phyloP scores from a whole-genome alignment of 2,329 filamentous ascomycete genomes.

The Cladophialophora immunda region DNA sequence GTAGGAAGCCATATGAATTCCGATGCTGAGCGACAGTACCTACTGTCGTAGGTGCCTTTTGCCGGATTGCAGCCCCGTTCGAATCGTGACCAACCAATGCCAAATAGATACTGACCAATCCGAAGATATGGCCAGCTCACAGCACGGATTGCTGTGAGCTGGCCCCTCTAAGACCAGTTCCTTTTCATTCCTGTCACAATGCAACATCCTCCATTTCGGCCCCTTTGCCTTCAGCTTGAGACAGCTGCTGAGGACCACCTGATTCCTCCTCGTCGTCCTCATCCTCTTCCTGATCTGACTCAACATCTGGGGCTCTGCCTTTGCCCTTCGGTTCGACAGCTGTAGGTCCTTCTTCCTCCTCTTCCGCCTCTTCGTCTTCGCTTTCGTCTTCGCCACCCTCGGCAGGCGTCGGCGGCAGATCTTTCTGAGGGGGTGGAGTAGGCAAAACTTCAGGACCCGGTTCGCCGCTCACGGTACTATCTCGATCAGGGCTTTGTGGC shows the following conservation, averaged over 20 bases:
- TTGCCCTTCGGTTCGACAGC: conserved; percentile 25
- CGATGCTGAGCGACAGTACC: background rate
- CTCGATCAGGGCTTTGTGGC: conserved; percentile 36
- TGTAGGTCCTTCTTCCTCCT: conserved; percentile 28
- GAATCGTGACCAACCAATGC: background rate
- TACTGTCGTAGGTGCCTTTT: background rate
- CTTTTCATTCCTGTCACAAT: conserved; percentile 28
- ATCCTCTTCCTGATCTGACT: conserved; percentile 16
- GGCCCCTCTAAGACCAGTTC: background rate
- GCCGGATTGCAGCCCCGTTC: background rate
- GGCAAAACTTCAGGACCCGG: conserved; percentile 41
- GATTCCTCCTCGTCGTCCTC: conserved; percentile 34
- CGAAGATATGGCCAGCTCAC: background rate
- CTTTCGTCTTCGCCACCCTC: conserved; percentile 37
- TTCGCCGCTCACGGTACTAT: conserved; percentile 37
- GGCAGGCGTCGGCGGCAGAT: conserved; percentile 37
- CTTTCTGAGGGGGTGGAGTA: conserved; percentile 37
- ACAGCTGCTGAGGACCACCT: conserved; percentile 23
- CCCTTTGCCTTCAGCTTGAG: conserved; percentile 42
- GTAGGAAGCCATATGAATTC: background rate
- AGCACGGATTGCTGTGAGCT: background rate
- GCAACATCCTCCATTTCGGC: conserved; percentile 43
- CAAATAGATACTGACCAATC: background rate
- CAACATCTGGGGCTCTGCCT: conserved; percentile 18
- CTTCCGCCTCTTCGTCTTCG: conserved; percentile 35